Evolutionary conservation across 129 eudicot genomes (phyloP).

Genomic region (Ambrosia trifida): DNA sequence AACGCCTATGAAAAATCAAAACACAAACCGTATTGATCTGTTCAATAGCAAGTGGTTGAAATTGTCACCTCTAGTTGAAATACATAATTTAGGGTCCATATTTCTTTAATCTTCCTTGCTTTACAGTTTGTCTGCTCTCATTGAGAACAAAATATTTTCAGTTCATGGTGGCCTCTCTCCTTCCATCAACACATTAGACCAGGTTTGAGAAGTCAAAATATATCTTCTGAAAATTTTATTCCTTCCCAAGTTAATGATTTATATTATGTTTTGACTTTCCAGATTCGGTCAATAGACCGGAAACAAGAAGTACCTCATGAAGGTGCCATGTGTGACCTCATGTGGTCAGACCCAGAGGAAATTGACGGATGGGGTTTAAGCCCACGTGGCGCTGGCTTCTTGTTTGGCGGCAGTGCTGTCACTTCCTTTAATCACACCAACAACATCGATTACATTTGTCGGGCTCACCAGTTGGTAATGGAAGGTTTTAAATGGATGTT

Average conservation of each 20-base stretch:
- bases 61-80: neutral
- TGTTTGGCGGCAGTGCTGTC: conserved; percentile 86
- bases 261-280: conserved; percentile 25
- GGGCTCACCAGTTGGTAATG: conserved; percentile 97
- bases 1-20: neutral
- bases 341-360: conserved; percentile 98
- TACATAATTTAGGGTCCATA: neutral
- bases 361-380: conserved; percentile 96
- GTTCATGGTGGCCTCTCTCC: conserved; percentile 98
- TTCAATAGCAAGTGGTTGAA: neutral
- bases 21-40: neutral
- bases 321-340: conserved; percentile 94
- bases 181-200: conserved; percentile 73
- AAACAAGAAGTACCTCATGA: conserved; percentile 98
- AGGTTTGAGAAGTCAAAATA: conserved; percentile 44
- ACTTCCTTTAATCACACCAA: conserved; percentile 74
- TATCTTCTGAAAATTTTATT: conserved; percentile 12
- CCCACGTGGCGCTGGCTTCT: conserved; percentile 94
- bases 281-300: conserved; percentile 92
- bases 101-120: neutral
- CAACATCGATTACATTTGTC: conserved; percentile 82
- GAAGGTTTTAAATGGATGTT: conserved; percentile 99
- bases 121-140: conserved; percentile 85
- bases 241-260: neutral
- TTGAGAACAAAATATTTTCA: conserved; percentile 85